Evolutionary conservation across 2,329 filamentous ascomycete genomes (phyloP).

Genomic region (Arthrobotrys entomopaga): DNA sequence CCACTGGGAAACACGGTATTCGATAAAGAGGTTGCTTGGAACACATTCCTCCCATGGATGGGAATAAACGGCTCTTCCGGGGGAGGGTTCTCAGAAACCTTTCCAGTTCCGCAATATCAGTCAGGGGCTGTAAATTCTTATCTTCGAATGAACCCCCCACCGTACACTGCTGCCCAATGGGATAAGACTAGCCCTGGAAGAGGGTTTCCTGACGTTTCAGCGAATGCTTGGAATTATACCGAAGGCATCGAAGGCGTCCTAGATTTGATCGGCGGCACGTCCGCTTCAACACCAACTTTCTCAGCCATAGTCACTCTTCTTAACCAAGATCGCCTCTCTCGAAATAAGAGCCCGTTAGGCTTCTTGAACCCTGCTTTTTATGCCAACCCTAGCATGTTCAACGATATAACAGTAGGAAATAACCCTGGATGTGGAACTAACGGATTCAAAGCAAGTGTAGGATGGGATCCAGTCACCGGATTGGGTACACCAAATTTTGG

Average conservation of each 20-base stretch:
- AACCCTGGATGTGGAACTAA: constrained; percentile 59
- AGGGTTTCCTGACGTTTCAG: constrained; percentile 70
- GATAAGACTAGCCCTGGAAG: constrained; percentile 67
- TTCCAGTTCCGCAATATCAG: constrained; percentile 66
- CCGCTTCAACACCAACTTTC: constrained; percentile 63
- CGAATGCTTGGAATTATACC: constrained; percentile 62
- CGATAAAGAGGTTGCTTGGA: constrained; percentile 64
- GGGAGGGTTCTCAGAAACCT: constrained; percentile 68
- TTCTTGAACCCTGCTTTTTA: constrained; percentile 49
- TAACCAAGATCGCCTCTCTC: constrained; percentile 62
- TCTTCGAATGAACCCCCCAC: constrained; percentile 60
- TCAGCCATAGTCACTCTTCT: constrained; percentile 63
- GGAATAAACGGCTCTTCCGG: constrained; percentile 63
- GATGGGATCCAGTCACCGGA: constrained; percentile 62
- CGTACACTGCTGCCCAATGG: constrained; percentile 63
- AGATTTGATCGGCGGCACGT: constrained; percentile 65
- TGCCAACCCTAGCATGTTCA: constrained; percentile 59
- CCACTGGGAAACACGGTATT: constrained; percentile 61
- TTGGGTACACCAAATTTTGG: constrained; percentile 61
- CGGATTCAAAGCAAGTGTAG: constrained; percentile 59
- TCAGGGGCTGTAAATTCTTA: constrained; percentile 64
- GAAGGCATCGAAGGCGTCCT: constrained; percentile 61
- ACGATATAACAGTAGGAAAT: constrained; percentile 60
- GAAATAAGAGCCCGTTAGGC: constrained; percentile 38
- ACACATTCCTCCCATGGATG: constrained; percentile 58